phyloP scores from a whole-genome alignment of 805 yeast species.

The Candida broadrunensis region DNA sequence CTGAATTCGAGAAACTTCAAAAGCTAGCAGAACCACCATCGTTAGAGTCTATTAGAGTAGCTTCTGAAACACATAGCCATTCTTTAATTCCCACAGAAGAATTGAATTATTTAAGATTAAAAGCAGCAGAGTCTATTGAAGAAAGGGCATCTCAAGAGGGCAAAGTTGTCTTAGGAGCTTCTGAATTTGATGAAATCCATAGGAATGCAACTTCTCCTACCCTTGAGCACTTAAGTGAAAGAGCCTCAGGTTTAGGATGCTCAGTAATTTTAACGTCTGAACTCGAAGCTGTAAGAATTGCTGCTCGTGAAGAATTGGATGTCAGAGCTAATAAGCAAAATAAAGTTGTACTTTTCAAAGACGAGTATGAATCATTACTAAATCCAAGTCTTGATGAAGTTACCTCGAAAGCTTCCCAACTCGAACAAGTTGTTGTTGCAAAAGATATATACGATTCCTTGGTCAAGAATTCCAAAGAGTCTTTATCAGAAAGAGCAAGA shows the following conservation, averaged over 20 bases:
- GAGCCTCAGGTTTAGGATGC: slow-evolving; percentile 14
- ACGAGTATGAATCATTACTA: not conserved
- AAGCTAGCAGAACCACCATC: slow-evolving; percentile 15
- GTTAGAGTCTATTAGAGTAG: slow-evolving; percentile 14
- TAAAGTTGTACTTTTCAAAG: slow-evolving; percentile 1
- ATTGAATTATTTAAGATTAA: not conserved
- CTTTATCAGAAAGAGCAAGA: slow-evolving; percentile 7
- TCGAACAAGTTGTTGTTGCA: slow-evolving; percentile 3
- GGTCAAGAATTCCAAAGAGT: not conserved
- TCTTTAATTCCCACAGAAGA: slow-evolving; percentile 10
- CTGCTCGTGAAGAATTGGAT: not conserved
- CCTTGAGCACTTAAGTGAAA: slow-evolving; percentile 22
- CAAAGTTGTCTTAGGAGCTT: slow-evolving; percentile 4
- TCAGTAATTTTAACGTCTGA: slow-evolving; percentile 9
- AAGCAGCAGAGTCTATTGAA: not conserved
- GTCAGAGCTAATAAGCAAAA: not conserved
- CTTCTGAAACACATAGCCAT: slow-evolving; percentile 13
- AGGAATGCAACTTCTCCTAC: slow-evolving; percentile 6
- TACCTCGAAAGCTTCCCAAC: slow-evolving; percentile 17
- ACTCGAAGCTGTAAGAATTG: not conserved
- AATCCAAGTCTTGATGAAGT: slow-evolving; percentile 18
- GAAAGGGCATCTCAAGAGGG: slow-evolving; percentile 1
- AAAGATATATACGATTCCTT: slow-evolving; percentile 8
- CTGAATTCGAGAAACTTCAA: slow-evolving; percentile 9
- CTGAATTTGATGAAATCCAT: slow-evolving; percentile 6